phyloP scores from a whole-genome alignment of 78 protist genomes.

The Pigoraptor vietnamica region DNA sequence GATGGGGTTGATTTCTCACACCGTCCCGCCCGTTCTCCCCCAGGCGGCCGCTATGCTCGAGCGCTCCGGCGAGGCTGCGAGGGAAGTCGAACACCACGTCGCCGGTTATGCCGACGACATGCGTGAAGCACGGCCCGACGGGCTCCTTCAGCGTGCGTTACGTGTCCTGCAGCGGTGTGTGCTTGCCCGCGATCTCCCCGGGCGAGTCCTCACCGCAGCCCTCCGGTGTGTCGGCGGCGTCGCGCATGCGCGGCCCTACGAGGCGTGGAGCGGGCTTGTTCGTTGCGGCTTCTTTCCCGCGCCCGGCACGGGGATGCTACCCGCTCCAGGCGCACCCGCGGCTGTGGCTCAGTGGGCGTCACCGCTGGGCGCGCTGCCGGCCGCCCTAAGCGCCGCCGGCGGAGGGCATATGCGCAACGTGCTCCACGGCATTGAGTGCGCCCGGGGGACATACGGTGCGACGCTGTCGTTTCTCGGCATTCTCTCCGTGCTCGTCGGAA shows the following conservation, averaged over 20 bases:
- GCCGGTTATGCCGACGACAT: too few species aligned
- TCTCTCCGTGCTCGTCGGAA: not conserved
- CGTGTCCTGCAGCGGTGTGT: not conserved
- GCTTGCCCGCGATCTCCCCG: not conserved
- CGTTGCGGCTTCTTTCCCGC: not conserved
- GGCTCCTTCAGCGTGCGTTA: not conserved
- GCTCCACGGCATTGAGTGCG: not conserved
- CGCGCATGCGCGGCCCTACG: not conserved
- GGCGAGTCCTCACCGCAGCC: not conserved
- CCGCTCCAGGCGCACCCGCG: not conserved
- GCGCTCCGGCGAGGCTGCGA: not conserved
- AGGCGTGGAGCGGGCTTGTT: not conserved
- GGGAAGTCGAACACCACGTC: not conserved
- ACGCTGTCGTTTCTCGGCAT: not conserved
- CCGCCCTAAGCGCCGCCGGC: not conserved
- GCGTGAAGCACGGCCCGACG: too few species aligned
- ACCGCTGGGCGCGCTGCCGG: not conserved
- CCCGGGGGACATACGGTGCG: not conserved
- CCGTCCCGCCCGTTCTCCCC: too few species aligned
- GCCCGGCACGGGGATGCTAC: not conserved
- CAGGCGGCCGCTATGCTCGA: too few species aligned
- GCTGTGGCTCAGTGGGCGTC: not conserved
- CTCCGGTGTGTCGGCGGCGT: not conserved
- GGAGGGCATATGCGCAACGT: not conserved
- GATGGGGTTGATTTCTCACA: too few species aligned